Evolutionary conservation across 306 rosid genomes (phyloP).

Genomic region (Casuarina cunninghamiana): DNA sequence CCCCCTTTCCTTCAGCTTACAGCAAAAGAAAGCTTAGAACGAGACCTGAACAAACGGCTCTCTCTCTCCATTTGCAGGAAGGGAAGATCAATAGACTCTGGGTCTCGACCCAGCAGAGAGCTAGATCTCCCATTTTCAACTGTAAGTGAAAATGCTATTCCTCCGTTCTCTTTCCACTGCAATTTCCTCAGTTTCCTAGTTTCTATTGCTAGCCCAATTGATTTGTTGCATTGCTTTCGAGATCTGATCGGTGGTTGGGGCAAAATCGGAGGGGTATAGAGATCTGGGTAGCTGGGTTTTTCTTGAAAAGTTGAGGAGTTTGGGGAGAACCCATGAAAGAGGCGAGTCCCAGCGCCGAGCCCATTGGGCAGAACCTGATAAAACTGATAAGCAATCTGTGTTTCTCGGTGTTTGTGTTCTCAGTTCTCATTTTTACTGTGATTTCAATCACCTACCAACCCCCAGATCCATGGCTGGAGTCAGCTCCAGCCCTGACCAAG

Average conservation of each 20-base stretch:
- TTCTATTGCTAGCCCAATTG: neutral
- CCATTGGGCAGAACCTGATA: constrained; percentile 81
- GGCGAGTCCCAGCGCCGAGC: constrained; percentile 56
- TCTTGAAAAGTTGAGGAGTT: neutral
- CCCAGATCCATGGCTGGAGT: constrained; percentile 97
- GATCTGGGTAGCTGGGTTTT: neutral
- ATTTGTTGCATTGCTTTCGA: neutral
- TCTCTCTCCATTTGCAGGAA: neutral
- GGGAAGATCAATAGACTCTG: neutral
- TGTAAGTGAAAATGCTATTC: neutral
- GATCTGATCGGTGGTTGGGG: neutral
- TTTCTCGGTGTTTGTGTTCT: constrained; percentile 83
- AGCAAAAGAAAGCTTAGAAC: neutral
- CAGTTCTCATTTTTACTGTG: constrained; percentile 81
- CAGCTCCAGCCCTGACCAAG: constrained; percentile 83
- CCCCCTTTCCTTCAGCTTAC: neutral
- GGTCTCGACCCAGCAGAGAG: neutral
- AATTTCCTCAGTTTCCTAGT: neutral
- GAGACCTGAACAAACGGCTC: neutral
- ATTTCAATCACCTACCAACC: constrained; percentile 97
- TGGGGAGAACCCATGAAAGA: constrained; percentile 60
- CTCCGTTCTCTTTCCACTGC: neutral
- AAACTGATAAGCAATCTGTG: constrained; percentile 86
- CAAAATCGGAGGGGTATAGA: neutral
- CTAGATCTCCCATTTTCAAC: neutral